A percentile compares a stretch with the other conserved stretches of the same genome.
Evolutionary conservation across 805 yeast genomes (phyloP).

Genomic region (Yarrowia osloensis): DNA sequence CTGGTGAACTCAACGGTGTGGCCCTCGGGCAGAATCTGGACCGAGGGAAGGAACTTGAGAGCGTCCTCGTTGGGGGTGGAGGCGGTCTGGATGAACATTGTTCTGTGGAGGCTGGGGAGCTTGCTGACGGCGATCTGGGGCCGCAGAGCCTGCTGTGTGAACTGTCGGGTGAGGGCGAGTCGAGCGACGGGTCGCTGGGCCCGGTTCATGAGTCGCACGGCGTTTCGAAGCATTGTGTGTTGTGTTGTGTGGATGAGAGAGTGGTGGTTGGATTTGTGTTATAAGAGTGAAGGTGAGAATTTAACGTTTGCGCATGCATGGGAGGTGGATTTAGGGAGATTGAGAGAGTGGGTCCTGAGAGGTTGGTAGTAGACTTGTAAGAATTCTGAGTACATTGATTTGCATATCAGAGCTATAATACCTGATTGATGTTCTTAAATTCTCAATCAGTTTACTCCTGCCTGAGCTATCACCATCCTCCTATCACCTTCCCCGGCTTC

Average conservation of each 20-base stretch:
- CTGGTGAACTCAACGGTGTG: conserved; percentile 63
- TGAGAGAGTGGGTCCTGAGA: not conserved
- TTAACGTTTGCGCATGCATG: not conserved
- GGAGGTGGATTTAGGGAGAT: not conserved
- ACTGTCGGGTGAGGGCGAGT: not conserved
- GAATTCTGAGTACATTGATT: no score
- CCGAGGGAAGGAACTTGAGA: conserved; percentile 77
- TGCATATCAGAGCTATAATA: no score
- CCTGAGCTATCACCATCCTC: not conserved
- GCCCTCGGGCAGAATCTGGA: conserved; percentile 61
- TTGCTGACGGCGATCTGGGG: not conserved
- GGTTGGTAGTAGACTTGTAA: no score
- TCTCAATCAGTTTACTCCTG: not conserved
- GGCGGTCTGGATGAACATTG: conserved; percentile 68
- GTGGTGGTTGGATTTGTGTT: not conserved
- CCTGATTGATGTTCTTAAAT: not conserved
- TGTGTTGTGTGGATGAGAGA: not conserved
- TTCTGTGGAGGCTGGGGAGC: conserved; percentile 27
- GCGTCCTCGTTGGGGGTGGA: conserved; percentile 88
- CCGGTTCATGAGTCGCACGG: conserved; percentile 5
- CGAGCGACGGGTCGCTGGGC: conserved; percentile 4
- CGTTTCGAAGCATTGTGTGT: conserved; percentile 7
- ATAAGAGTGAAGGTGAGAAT: not conserved
- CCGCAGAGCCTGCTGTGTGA: conserved; percentile 18
- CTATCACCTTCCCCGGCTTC: not conserved